These are phyloP conservation scores for Decorospora gaudefroyi DNA, from an alignment of 2,329 filamentous ascomycete genomes.

Conservation along the genomic window DNA sequence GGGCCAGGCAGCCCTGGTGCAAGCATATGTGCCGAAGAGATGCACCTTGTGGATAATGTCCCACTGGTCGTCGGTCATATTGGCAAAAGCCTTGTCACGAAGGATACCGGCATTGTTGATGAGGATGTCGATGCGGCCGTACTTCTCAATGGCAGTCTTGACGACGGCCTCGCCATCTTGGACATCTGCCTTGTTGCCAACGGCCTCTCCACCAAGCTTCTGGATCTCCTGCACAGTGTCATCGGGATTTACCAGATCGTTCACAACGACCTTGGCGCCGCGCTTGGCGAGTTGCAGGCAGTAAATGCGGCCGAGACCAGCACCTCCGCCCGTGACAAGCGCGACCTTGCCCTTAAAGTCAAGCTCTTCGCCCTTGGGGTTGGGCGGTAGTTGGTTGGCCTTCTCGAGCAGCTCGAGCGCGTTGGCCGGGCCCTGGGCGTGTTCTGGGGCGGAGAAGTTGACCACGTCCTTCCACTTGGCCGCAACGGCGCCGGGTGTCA, in stretches of 20 bases:
- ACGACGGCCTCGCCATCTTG: slow-evolving; percentile 91
- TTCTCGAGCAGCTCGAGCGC: slow-evolving; percentile 71
- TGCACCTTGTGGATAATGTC: slow-evolving; percentile 91
- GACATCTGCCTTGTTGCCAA: slow-evolving; percentile 89
- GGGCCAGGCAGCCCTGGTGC: slow-evolving; percentile 96
- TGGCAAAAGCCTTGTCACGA: slow-evolving; percentile 94
- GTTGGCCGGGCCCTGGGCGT: slow-evolving; percentile 84
- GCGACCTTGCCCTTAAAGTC: slow-evolving; percentile 49
- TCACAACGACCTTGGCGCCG: slow-evolving; percentile 86
- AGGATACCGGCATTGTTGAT: slow-evolving; percentile 99
- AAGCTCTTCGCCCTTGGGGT: slow-evolving; percentile 39
- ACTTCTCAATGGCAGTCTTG: slow-evolving; percentile 90
- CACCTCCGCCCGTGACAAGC: slow-evolving; percentile 45
- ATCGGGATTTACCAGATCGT: slow-evolving; percentile 93
- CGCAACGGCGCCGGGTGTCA: slow-evolving; percentile 85
- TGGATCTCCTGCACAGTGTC: slow-evolving; percentile 90
- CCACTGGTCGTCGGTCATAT: slow-evolving; percentile 96
- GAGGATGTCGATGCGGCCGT: slow-evolving; percentile 89
- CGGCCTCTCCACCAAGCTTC: slow-evolving; percentile 84
- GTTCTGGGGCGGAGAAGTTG: slow-evolving; percentile 82
- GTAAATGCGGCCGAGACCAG: slow-evolving; percentile 83
- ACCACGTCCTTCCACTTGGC: slow-evolving; percentile 87
- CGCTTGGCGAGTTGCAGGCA: slow-evolving; percentile 83
- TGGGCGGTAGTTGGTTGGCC: slow-evolving; percentile 37
- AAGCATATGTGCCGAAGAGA: slow-evolving; percentile 91